Percentiles rank a stretch among this genome's conserved stretches.
phyloP scores from a whole-genome alignment of 2,329 filamentous ascomycete genomes.

The Pseudohalonectria lignicola region DNA sequence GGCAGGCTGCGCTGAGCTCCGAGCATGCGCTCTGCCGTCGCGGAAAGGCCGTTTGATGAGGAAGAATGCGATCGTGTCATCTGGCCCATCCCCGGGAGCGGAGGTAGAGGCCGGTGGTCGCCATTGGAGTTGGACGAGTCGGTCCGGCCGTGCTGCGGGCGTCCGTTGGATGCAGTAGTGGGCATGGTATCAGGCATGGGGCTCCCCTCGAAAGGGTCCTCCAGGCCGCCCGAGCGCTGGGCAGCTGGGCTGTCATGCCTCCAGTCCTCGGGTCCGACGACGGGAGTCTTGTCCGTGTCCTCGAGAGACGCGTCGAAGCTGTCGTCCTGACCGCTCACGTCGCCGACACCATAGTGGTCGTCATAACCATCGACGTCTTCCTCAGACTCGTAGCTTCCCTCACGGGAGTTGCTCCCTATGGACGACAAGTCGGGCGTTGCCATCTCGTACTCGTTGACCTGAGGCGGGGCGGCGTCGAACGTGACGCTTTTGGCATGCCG shows the following conservation, averaged over 20 bases:
- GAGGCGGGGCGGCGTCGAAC: slow-evolving; percentile 85
- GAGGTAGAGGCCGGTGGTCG: slow-evolving; percentile 76
- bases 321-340: slow-evolving; percentile 57
- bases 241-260: slow-evolving; percentile 52
- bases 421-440: slow-evolving; percentile 94
- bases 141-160: slow-evolving; percentile 49
- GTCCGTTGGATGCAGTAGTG: slow-evolving; percentile 31
- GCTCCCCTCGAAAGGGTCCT: slow-evolving; percentile 63
- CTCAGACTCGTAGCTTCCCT: slow-evolving; percentile 85
- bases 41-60: slow-evolving; percentile 53
- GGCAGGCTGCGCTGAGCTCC: slow-evolving; percentile 59
- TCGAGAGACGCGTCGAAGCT: slow-evolving; percentile 95
- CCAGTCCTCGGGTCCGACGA: slow-evolving; percentile 97
- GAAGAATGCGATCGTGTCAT: slow-evolving; percentile 31
- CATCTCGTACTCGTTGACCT: slow-evolving; percentile 97
- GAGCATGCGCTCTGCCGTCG: slow-evolving; percentile 62
- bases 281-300: slow-evolving; percentile 92
- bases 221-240: slow-evolving; percentile 17
- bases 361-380: slow-evolving; percentile 55
- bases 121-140: slow-evolving; percentile 61
- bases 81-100: slow-evolving; percentile 56
- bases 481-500: slow-evolving; percentile 94
- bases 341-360: slow-evolving; percentile 38
- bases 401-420: slow-evolving; percentile 76
- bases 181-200: slow-evolving; percentile 48